phyloP scores from a whole-genome alignment of 768 basidiomycete species.

The Suillus ampliporus region DNA sequence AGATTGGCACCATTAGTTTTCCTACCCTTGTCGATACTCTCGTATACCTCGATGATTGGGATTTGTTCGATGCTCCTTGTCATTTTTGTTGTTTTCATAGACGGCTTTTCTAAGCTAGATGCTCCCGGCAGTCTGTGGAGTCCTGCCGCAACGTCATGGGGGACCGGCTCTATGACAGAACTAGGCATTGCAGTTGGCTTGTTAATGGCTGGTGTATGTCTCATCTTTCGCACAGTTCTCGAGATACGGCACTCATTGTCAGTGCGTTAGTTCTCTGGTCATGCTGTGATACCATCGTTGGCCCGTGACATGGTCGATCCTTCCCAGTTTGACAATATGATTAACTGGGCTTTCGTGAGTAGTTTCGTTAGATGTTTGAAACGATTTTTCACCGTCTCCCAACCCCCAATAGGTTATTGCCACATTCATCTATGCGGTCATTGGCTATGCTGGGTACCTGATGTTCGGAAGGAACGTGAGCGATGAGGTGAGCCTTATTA shows the following conservation, averaged over 20 bases:
- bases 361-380: not conserved
- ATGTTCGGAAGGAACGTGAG: slow-evolving; percentile 88
- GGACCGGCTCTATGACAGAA: slow-evolving; percentile 56
- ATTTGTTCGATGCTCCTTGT: slow-evolving; percentile 79
- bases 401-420: slow-evolving; percentile 53
- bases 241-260: not conserved
- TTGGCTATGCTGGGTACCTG: slow-evolving; percentile 85
- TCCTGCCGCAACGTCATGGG: slow-evolving; percentile 70
- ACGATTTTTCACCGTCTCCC: not conserved
- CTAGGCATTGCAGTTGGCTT: slow-evolving; percentile 85
- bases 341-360: slow-evolving; percentile 84
- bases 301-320: slow-evolving; percentile 91
- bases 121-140: slow-evolving; percentile 83
- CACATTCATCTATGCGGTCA: slow-evolving; percentile 64
- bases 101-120: slow-evolving; percentile 75
- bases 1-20: too few relatives aligned
- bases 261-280: slow-evolving; percentile 75
- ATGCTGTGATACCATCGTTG: slow-evolving; percentile 91
- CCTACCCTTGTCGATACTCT: slow-evolving; percentile 85
- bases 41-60: slow-evolving; percentile 86
- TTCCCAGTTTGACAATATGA: slow-evolving; percentile 77
- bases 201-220: slow-evolving; percentile 87
- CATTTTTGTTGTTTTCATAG: slow-evolving; percentile 78
- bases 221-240: not conserved
- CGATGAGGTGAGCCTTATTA: slow-evolving; percentile 65